Evolutionary conservation across 208 protist species (phyloP), one percentile per base, ranked within the genome.

Genomic region (Leishmania turanica): DNA sequence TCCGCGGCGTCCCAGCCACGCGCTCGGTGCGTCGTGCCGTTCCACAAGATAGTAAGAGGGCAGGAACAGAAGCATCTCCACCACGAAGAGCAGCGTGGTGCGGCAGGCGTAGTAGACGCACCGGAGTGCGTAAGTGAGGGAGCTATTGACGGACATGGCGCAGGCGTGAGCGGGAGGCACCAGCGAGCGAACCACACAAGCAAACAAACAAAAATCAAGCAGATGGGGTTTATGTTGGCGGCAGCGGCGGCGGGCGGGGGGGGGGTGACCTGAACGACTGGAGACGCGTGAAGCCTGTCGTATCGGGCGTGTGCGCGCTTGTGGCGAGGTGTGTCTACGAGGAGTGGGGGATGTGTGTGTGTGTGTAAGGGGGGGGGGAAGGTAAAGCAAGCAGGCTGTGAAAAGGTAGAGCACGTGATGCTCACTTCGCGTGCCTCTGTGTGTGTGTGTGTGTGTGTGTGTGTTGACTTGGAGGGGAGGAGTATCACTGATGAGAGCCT

Each of bases 41-140:
- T 85, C 75, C 8, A 81, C 34, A 21, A 87, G 37, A 47, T 78
- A 81, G 70, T 85, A 81, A 13, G 64, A 24, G 13, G 79, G 83
- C 42, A 83, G 37, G 56, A 86, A 86, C 15, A 86, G 69, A 1
- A 83, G 53, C 15, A 79, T n/a, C 68, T 82, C 78, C 49, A 79
- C 78, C 2, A 66, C 69, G 66, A 86, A 78, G 64, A 75, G 76
- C 2, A 85, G 40, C 34, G 53, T 37, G 1, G 82, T 60, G 51
- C 77, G 62, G 34, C 37, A 40, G 31, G 77, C 82, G 77, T 81
- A 85, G 62, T 78, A 85, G 34, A 81, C 64, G 71, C 77, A 85
- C 60, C 75, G 34, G 9, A 80, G 47, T 13, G 31, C 77, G 77
- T 85, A 81, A 24, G 37, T 42, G 62, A 85, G 3, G 47, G 70